Evolutionary conservation across 2,329 filamentous ascomycete species (phyloP).

Genomic region (Thelonectria discophora): DNA sequence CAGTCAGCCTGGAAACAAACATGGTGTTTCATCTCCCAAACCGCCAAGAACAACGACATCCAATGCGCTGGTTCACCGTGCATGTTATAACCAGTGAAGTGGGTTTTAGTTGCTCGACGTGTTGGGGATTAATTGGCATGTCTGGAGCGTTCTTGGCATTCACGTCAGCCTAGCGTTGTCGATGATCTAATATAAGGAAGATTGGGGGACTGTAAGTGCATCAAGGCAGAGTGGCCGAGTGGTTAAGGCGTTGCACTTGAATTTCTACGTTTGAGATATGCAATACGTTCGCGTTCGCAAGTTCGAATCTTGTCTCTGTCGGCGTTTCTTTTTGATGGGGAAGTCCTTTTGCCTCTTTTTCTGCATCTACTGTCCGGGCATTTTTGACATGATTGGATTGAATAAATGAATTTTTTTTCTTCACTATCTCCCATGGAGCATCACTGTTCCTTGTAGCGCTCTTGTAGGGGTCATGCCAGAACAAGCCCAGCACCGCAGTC

Average conservation of each 20-base stretch:
- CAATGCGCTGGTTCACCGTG: neutral
- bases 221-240: constrained; percentile 5
- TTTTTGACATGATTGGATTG: no score
- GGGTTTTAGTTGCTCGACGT: neutral
- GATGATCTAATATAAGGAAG: neutral
- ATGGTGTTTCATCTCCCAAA: neutral
- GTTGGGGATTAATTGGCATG: neutral
- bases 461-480: neutral
- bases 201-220: neutral
- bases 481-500: no score
- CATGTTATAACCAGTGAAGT: neutral
- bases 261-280: constrained; percentile 1
- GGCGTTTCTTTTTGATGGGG: neutral
- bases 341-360: neutral
- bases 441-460: neutral
- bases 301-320: constrained; percentile 10
- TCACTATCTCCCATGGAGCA: neutral
- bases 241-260: constrained; percentile 10
- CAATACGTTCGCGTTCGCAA: constrained; percentile 10
- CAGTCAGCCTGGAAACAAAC: neutral
- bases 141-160: neutral
- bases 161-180: neutral
- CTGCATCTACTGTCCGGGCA: no score
- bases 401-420: no score
- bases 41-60: neutral